Percentiles rank a stretch among this genome's conserved stretches.
Conservation (phyloP, 257 asterid species). For the Echites panduratus region DNA sequence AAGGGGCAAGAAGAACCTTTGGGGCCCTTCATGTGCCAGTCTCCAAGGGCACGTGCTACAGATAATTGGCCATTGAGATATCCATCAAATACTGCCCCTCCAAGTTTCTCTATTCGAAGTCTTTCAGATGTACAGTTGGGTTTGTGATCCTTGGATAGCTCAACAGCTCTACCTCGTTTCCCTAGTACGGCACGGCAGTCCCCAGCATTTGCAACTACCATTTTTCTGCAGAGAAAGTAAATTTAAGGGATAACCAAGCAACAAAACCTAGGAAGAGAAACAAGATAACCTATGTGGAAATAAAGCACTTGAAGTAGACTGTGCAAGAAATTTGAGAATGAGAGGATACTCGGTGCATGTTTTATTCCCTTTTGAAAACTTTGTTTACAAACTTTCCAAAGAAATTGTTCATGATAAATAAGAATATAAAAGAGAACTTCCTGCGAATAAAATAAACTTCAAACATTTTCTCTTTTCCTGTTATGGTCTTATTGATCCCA, state of each 20-base stretch:
- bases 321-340: background rate
- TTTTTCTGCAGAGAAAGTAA: conserved; percentile 44
- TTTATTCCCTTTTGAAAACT: too few species aligned
- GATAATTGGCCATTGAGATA: conserved; percentile 86
- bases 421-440: background rate
- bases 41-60: conserved; percentile 87
- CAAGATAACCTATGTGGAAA: background rate
- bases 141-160: conserved; percentile 83
- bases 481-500: background rate
- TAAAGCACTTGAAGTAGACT: too few species aligned
- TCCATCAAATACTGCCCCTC: conserved; percentile 84
- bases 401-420: background rate
- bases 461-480: background rate
- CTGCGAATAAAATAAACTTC: background rate
- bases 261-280: background rate
- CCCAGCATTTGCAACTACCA: conserved; percentile 89
- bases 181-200: conserved; percentile 95
- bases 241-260: conserved; percentile 5
- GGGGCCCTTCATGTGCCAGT: conserved; percentile 94
- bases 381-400: background rate
- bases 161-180: conserved; percentile 76
- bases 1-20: conserved; percentile 71
- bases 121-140: conserved; percentile 65
- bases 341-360: background rate
- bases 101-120: conserved; percentile 69